Evolutionary conservation across 2,329 filamentous ascomycete genomes (phyloP).

Genomic region (Xylariaceae sp.): DNA sequence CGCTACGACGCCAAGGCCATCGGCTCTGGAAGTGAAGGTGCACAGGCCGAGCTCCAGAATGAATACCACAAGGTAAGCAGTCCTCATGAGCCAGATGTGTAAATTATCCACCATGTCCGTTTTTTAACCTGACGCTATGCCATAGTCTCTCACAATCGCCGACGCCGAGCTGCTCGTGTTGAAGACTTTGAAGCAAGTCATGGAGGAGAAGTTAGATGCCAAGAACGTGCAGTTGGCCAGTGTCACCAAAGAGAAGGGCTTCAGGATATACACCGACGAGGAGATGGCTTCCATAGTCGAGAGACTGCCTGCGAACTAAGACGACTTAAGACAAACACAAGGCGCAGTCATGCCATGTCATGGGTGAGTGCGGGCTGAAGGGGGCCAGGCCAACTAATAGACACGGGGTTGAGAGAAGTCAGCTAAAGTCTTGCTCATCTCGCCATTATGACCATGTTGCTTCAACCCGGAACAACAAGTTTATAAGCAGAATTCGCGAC

Average conservation of each 20-base stretch:
- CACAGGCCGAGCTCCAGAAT: conserved; percentile 96
- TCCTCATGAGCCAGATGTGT: background rate
- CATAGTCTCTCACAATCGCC: conserved; percentile 77
- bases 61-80: conserved; percentile 83
- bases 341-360: too few species aligned
- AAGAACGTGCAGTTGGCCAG: conserved; percentile 99
- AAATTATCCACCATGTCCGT: background rate
- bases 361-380: conserved; percentile 5
- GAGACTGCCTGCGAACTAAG: conserved; percentile 67
- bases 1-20: conserved; percentile 99
- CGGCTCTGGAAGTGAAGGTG: conserved; percentile 93
- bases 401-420: conserved; percentile 2
- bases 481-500: too few species aligned
- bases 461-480: too few species aligned
- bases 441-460: too few species aligned
- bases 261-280: conserved; percentile 96
- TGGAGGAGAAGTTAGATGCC: conserved; percentile 98
- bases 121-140: background rate
- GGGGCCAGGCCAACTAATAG: conserved; percentile 11
- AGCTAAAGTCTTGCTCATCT: too few species aligned
- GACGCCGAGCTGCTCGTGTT: conserved; percentile 94
- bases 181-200: conserved; percentile 98
- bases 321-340: background rate
- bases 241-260: conserved; percentile 95
- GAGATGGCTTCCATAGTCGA: conserved; percentile 94